Conservation (phyloP, 495 filamentous ascomycete genomes). For the Pseudevernia furfuracea region DNA sequence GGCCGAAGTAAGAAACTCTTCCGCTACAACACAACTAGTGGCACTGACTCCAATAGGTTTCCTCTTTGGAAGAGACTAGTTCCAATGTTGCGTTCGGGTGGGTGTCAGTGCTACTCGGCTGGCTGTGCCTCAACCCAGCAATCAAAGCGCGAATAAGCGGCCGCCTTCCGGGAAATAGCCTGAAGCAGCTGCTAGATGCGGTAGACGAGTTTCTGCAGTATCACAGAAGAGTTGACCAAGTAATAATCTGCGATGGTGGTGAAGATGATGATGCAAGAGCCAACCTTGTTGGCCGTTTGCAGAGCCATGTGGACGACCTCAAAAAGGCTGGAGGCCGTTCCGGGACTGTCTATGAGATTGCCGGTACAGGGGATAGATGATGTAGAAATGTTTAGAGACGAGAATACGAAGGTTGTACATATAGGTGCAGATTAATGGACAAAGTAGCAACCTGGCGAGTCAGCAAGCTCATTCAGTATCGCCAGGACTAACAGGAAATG, state of each 20-base stretch:
- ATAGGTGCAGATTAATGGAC: background rate
- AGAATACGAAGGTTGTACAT: background rate
- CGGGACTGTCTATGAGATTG: background rate
- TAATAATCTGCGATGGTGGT: slow-evolving; percentile 30
- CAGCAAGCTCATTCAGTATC: background rate
- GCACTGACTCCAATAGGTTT: slow-evolving; percentile 48
- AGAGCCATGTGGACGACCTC: slow-evolving; percentile 39
- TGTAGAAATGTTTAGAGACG: background rate
- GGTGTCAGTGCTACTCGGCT: slow-evolving; percentile 74
- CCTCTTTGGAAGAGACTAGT: slow-evolving; percentile 74
- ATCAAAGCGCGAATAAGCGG: slow-evolving; percentile 44
- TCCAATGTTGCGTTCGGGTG: slow-evolving; percentile 88
- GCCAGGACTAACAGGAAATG: background rate
- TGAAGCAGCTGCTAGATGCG: slow-evolving; percentile 61
- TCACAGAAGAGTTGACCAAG: slow-evolving; percentile 64
- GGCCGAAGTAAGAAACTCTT: slow-evolving; percentile 38
- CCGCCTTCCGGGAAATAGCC: slow-evolving; percentile 49
- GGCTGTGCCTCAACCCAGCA: slow-evolving; percentile 56
- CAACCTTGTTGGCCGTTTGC: slow-evolving; percentile 53
- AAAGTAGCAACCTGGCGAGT: background rate
- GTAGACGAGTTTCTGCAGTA: slow-evolving; percentile 78
- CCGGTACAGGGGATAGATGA: background rate
- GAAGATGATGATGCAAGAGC: slow-evolving; percentile 32
- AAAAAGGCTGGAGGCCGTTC: slow-evolving; percentile 23
- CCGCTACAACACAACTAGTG: background rate